phyloP scores from a whole-genome alignment of 225 moss, liverwort and hornwort genomes.

The Polytrichum formosum region DNA sequence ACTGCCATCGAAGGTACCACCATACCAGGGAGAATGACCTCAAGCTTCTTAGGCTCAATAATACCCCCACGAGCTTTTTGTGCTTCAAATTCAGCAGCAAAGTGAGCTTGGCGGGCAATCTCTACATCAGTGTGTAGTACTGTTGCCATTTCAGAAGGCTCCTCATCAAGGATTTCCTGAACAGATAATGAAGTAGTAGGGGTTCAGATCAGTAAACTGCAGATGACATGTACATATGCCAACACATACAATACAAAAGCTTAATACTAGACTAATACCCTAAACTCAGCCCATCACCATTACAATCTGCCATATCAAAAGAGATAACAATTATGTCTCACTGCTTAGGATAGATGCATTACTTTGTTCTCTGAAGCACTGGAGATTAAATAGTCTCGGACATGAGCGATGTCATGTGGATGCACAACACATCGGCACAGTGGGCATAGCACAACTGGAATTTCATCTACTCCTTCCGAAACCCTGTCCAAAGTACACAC shows the following conservation, averaged over 20 bases:
- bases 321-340: too few species aligned
- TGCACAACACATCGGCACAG: slow-evolving; percentile 44
- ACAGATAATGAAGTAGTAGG: neutral
- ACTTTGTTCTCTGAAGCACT: slow-evolving; percentile 16
- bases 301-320: too few species aligned
- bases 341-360: neutral
- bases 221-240: neutral
- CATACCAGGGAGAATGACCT: slow-evolving; percentile 58
- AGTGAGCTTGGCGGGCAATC: slow-evolving; percentile 32
- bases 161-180: slow-evolving; percentile 18
- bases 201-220: neutral
- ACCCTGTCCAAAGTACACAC: slow-evolving; percentile 13
- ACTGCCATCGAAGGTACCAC: slow-evolving; percentile 16
- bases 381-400: slow-evolving; percentile 22
- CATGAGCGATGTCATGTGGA: slow-evolving; percentile 42
- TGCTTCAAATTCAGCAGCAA: slow-evolving; percentile 47
- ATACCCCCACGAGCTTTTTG: slow-evolving; percentile 56
- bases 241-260: neutral
- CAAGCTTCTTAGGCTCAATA: slow-evolving; percentile 47
- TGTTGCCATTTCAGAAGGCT: slow-evolving; percentile 10
- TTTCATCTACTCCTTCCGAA: slow-evolving; percentile 2
- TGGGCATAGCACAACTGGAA: slow-evolving; percentile 36
- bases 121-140: slow-evolving; percentile 29
- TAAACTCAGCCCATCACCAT: too few species aligned
- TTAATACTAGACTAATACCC: too few species aligned